Evolutionary conservation across 2,329 filamentous ascomycete species (phyloP).

Genomic region (Rhynchosporium agropyri): DNA sequence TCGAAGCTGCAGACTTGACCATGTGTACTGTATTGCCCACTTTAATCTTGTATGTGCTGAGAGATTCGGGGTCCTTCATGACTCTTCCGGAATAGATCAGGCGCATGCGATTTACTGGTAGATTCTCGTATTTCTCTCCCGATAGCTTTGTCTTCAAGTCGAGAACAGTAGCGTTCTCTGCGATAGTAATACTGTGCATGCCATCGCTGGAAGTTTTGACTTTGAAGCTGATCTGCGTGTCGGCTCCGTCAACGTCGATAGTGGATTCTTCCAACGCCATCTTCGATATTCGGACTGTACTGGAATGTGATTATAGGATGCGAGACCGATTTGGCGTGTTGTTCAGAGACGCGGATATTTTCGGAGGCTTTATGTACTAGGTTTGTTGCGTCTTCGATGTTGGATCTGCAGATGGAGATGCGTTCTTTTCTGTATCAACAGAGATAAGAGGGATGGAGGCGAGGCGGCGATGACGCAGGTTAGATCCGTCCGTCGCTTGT

Average conservation of each 20-base stretch:
- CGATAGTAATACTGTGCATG: conserved; percentile 80
- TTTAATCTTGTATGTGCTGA: conserved; percentile 92
- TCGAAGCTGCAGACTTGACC: conserved; percentile 91
- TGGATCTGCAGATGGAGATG: not conserved
- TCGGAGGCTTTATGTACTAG: not conserved
- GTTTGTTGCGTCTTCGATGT: not conserved
- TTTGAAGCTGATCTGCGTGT: conserved; percentile 88
- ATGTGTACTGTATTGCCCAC: conserved; percentile 93
- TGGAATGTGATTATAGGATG: not conserved
- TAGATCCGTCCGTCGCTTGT: not conserved
- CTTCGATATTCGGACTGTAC: conserved; percentile 1
- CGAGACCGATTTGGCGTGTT: not conserved
- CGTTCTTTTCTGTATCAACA: conserved; percentile 8
- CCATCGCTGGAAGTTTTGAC: conserved; percentile 95
- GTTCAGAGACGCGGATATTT: not conserved
- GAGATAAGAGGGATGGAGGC: not conserved
- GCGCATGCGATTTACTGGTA: conserved; percentile 85
- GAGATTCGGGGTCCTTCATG: conserved; percentile 88
- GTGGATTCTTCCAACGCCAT: conserved; percentile 57
- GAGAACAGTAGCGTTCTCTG: conserved; percentile 72
- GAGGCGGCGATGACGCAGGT: conserved; percentile 14
- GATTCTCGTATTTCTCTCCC: conserved; percentile 78
- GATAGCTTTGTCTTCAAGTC: conserved; percentile 92
- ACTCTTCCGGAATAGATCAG: conserved; percentile 97
- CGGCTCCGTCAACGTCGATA: conserved; percentile 41